These are phyloP conservation scores for Fusarium albosuccineum DNA, from an alignment of 2,329 filamentous ascomycete species.

Conservation along the genomic window DNA sequence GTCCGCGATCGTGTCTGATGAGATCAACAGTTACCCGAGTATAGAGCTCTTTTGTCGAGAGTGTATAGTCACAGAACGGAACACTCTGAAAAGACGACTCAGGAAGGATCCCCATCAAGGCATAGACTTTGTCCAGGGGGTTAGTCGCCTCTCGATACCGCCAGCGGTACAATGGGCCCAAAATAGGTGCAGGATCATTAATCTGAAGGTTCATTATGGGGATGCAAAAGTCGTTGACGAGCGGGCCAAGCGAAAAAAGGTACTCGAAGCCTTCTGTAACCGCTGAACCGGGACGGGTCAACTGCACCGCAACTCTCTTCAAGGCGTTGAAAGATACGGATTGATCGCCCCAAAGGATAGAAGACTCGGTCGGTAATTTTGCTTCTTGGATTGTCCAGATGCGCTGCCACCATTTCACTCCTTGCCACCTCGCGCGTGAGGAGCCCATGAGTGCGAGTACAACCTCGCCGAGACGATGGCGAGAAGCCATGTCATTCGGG, in stretches of 20 bases:
- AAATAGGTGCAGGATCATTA: neutral
- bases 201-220: slow-evolving; percentile 6
- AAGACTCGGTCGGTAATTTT: neutral
- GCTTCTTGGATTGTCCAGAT: slow-evolving; percentile 13
- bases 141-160: neutral
- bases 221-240: slow-evolving; percentile 1
- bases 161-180: neutral
- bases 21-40: neutral
- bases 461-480: neutral
- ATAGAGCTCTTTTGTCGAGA: neutral
- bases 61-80: slow-evolving; percentile 1
- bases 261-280: neutral
- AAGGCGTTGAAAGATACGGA: neutral
- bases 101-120: neutral
- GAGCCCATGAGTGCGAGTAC: slow-evolving; percentile 6
- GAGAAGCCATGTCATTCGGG: neutral
- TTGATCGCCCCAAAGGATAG: neutral
- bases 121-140: neutral
- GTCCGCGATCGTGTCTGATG: neutral
- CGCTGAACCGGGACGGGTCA: neutral
- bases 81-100: neutral
- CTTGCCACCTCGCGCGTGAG: neutral
- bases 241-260: neutral
- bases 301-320: neutral
- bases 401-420: slow-evolving; percentile 8